Evolutionary conservation across 345 rosid species (phyloP).

Genomic region (Ailanthus altissimus): DNA sequence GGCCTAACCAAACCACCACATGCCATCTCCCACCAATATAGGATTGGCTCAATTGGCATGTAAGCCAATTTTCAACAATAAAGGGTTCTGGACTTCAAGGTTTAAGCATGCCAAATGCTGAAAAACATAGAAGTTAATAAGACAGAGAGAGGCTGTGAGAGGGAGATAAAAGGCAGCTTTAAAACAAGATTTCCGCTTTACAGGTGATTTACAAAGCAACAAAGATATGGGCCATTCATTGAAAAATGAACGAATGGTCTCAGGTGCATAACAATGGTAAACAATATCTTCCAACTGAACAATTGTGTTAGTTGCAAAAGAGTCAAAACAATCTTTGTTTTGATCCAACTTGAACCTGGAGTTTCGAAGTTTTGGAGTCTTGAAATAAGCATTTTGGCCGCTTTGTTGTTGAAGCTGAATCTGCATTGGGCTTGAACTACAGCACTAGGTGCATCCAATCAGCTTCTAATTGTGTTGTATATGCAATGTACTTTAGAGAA

Average conservation of each 20-base stretch:
- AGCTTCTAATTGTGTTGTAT: conserved; percentile 11
- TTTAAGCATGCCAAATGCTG: not conserved
- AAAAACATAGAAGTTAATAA: not conserved
- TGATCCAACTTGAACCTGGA: conserved; percentile 20
- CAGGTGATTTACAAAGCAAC: conserved; percentile 25
- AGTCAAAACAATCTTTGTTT: conserved; percentile 25
- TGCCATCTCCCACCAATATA: too few species aligned
- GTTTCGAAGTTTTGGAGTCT: not conserved
- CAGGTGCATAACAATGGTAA: conserved; percentile 43
- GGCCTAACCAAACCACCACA: too few species aligned
- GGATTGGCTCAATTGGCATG: too few species aligned
- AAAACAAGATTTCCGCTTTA: not conserved
- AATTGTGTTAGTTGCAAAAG: conserved; percentile 27
- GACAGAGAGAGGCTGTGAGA: not conserved
- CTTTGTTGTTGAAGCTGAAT: not conserved
- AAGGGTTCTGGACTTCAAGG: not conserved
- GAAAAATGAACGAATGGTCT: conserved; percentile 37
- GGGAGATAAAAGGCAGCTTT: not conserved
- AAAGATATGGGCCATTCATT: conserved; percentile 24
- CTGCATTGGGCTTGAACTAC: conserved; percentile 22
- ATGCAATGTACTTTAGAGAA: conserved; percentile 46
- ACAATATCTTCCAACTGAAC: conserved; percentile 29
- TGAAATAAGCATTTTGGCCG: conserved; percentile 3
- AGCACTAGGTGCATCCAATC: conserved; percentile 13
- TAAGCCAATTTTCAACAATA: too few species aligned